These are phyloP conservation scores for Chiua sp. DNA, from an alignment of 1,284 basidiomycete species.

Conservation along the genomic window DNA sequence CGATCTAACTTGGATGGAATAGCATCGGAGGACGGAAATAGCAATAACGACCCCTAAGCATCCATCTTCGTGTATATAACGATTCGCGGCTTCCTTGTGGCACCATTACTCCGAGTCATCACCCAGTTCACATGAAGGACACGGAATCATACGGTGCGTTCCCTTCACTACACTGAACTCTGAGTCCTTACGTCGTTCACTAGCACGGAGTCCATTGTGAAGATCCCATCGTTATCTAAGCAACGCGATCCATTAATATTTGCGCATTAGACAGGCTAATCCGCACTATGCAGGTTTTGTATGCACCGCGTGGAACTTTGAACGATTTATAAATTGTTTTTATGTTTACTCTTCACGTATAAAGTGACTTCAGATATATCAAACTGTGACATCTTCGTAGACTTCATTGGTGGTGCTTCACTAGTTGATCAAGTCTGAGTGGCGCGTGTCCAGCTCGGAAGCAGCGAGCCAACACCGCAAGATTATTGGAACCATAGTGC, in stretches of 20 bases:
- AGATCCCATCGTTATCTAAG: conserved; percentile 2
- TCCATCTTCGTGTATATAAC: neutral
- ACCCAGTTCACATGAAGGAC: neutral
- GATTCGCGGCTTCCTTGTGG: neutral
- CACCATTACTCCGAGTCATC: neutral
- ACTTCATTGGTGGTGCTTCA: conserved; percentile 1
- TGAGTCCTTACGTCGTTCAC: neutral
- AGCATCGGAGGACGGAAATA: neutral
- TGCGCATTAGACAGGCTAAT: neutral
- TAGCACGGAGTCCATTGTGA: conserved; percentile 9
- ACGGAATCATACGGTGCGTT: neutral
- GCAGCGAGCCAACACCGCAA: too few species aligned
- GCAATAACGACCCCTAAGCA: neutral
- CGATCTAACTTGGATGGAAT: neutral
- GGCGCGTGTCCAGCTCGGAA: too few species aligned
- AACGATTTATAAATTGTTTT: conserved; percentile 5
- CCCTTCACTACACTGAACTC: neutral
- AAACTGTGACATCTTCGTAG: conserved; percentile 1
- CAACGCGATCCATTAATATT: neutral
- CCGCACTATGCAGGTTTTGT: conserved; percentile 3
- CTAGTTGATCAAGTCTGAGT: conserved; percentile 2
- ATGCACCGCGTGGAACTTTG: conserved; percentile 5
- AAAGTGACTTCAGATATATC: conserved; percentile 5
- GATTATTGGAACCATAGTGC: too few species aligned
- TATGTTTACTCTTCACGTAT: conserved; percentile 6